A percentile compares a stretch with the other conserved stretches of the same genome.
These are phyloP conservation scores for Coelastrella sp. DNA, from an alignment of 139 green algal genomes.

Conservation along the genomic window DNA sequence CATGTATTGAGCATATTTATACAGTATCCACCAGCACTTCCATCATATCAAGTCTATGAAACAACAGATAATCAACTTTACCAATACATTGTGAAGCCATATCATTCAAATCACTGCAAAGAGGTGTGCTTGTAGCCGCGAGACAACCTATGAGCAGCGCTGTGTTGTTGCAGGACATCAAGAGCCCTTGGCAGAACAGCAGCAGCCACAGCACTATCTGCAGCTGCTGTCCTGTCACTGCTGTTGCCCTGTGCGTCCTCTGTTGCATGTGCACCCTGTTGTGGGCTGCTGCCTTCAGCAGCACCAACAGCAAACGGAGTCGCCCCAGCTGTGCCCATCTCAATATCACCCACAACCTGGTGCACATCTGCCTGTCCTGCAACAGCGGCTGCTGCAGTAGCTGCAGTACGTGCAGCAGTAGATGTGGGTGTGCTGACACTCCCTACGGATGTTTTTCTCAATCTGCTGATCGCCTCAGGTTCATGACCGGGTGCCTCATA, in stretches of 20 bases:
- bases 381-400: background rate
- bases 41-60: too few species aligned
- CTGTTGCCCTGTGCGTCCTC: background rate
- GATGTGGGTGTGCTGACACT: background rate
- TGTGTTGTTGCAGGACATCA: constrained; percentile 6
- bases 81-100: background rate
- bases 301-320: background rate
- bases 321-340: background rate
- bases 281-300: background rate
- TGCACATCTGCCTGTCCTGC: background rate
- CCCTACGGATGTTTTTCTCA: background rate
- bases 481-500: background rate
- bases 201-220: background rate
- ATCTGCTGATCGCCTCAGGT: background rate
- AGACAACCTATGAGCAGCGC: background rate
- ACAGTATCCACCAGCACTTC: too few species aligned
- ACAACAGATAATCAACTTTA: too few species aligned
- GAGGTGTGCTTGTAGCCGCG: background rate
- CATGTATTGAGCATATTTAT: too few species aligned
- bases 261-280: background rate
- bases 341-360: background rate
- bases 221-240: background rate
- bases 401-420: background rate
- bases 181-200: background rate
- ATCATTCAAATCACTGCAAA: background rate